Conservation (phyloP, 192 early-diverging fungal genomes). For the Gamsiella multidivaricata region DNA sequence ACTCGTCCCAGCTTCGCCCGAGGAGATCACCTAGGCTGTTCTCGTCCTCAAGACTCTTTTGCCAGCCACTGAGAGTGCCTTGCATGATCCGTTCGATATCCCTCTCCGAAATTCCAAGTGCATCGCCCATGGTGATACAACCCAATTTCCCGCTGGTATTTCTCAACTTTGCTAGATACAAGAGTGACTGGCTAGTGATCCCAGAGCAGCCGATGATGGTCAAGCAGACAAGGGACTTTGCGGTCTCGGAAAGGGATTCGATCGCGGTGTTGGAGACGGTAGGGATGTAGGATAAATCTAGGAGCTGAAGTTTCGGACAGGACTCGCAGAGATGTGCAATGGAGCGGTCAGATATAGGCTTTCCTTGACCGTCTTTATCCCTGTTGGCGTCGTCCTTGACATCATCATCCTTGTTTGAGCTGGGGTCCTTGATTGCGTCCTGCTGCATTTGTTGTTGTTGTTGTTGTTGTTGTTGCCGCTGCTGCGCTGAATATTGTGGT, state of each 20-base stretch:
- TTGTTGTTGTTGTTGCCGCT: no score
- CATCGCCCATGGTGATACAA: slow-evolving; percentile 60
- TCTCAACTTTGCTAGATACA: slow-evolving; percentile 35
- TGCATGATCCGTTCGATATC: slow-evolving; percentile 59
- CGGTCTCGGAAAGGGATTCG: slow-evolving; percentile 44
- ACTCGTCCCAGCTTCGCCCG: slow-evolving; percentile 49
- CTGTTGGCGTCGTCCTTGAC: no score
- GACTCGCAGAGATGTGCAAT: slow-evolving; percentile 30
- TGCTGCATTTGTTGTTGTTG: not conserved
- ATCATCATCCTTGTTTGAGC: no score
- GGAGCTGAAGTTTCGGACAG: slow-evolving; percentile 51
- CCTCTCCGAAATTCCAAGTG: slow-evolving; percentile 50
- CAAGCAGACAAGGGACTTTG: slow-evolving; percentile 48
- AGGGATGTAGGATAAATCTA: slow-evolving; percentile 54
- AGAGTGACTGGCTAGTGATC: slow-evolving; percentile 47
- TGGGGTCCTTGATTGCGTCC: no score
- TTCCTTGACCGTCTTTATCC: slow-evolving; percentile 5
- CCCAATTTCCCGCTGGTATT: slow-evolving; percentile 45
- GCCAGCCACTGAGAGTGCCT: slow-evolving; percentile 54
- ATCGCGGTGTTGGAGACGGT: slow-evolving; percentile 46
- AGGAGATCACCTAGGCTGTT: slow-evolving; percentile 50
- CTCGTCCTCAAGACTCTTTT: slow-evolving; percentile 53
- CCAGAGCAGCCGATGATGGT: slow-evolving; percentile 59
- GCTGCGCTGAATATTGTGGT: no score
- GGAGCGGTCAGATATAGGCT: slow-evolving; percentile 35